Conservation (phyloP, 495 filamentous ascomycete species). For the Evansstolkia leycettana region DNA sequence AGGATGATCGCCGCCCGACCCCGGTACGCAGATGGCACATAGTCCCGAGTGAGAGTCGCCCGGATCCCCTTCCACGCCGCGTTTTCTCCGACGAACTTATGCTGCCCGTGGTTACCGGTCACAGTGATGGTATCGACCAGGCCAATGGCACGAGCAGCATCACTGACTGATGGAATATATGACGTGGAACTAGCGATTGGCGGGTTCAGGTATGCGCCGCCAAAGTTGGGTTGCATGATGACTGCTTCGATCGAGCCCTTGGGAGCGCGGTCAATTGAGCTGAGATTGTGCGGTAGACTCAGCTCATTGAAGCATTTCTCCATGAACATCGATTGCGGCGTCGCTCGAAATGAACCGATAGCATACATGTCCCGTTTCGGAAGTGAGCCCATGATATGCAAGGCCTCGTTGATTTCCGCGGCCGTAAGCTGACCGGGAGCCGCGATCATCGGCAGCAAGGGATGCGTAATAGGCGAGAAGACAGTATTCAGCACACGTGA, state of each 20-base stretch:
- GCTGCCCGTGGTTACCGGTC: constrained; percentile 24
- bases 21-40: constrained; percentile 68
- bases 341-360: constrained; percentile 58
- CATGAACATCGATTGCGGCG: constrained; percentile 69
- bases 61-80: constrained; percentile 75
- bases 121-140: constrained; percentile 70
- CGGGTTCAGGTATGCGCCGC: constrained; percentile 67
- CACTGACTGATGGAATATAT: constrained; percentile 52
- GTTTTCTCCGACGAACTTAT: constrained; percentile 59
- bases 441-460: constrained; percentile 69
- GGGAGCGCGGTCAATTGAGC: constrained; percentile 56
- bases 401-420: constrained; percentile 67
- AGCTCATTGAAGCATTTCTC: constrained; percentile 84
- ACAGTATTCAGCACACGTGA: constrained; percentile 70
- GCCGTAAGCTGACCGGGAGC: constrained; percentile 75
- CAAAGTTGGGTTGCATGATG: constrained; percentile 57
- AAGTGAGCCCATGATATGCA: constrained; percentile 67
- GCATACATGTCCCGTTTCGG: constrained; percentile 71
- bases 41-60: constrained; percentile 64
- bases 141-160: constrained; percentile 62
- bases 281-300: constrained; percentile 68
- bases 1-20: constrained; percentile 63
- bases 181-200: constrained; percentile 39
- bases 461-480: constrained; percentile 79
- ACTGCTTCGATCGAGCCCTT: constrained; percentile 53